phyloP scores from a whole-genome alignment of 805 yeast species.

The Candida schatavii region DNA sequence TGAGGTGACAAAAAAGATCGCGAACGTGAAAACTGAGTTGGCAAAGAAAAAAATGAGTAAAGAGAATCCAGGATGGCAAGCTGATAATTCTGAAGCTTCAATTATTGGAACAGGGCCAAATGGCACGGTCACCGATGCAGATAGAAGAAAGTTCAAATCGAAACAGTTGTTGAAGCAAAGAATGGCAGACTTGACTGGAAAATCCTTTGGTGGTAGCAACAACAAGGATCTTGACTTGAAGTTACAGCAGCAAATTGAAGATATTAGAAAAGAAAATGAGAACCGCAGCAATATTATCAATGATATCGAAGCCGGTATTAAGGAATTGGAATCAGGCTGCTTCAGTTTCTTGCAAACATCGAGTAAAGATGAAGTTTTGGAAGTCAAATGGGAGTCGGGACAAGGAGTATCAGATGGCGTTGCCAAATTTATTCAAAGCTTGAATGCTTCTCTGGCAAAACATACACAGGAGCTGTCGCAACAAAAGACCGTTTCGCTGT shows the following conservation, averaged over 20 bases:
- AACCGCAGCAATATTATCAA: slow-evolving; percentile 58
- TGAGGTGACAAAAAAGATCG: slow-evolving; percentile 64
- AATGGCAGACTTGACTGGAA: slow-evolving; percentile 92
- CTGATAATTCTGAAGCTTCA: slow-evolving; percentile 30
- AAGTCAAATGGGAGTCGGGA: slow-evolving; percentile 79
- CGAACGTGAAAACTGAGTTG: slow-evolving; percentile 61
- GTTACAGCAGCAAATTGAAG: slow-evolving; percentile 50
- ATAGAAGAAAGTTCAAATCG: slow-evolving; percentile 74
- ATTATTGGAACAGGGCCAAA: slow-evolving; percentile 81
- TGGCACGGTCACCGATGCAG: slow-evolving; percentile 82
- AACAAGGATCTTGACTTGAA: slow-evolving; percentile 54
- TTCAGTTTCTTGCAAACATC: slow-evolving; percentile 40
- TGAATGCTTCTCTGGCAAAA: slow-evolving; percentile 21
- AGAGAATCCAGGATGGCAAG: slow-evolving; percentile 63
- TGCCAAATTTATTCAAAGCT: slow-evolving; percentile 54
- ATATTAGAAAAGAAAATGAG: slow-evolving; percentile 51
- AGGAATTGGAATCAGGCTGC: slow-evolving; percentile 54
- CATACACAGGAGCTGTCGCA: no score
- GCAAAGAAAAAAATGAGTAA: slow-evolving; percentile 53
- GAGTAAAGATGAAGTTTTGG: slow-evolving; percentile 46
- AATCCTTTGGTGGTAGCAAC: slow-evolving; percentile 36
- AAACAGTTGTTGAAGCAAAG: slow-evolving; percentile 77
- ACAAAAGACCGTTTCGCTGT: no score
- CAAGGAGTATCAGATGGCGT: slow-evolving; percentile 68
- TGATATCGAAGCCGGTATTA: slow-evolving; percentile 72